A percentile compares a stretch with the other conserved stretches of the same genome.
Evolutionary conservation across 805 yeast genomes (phyloP).

Genomic region (Candida golubevii): DNA sequence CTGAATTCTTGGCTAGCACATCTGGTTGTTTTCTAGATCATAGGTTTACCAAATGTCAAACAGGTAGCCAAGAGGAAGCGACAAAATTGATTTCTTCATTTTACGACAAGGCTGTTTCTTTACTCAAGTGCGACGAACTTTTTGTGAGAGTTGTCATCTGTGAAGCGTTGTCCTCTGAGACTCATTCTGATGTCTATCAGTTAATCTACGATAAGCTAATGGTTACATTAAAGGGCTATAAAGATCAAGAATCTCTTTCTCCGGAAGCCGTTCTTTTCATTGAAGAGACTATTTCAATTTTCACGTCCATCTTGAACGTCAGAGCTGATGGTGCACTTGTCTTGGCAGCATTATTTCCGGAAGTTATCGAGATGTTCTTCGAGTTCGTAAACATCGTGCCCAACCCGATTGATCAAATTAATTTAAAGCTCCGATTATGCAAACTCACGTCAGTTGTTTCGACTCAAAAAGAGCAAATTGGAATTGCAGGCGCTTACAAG

Average conservation of each 20-base stretch:
- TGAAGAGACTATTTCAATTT: constrained; percentile 47
- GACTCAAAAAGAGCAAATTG: constrained; percentile 26
- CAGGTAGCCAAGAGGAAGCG: constrained; percentile 26
- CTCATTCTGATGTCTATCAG: constrained; percentile 55
- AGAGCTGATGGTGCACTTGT: constrained; percentile 34
- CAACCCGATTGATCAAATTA: constrained; percentile 25
- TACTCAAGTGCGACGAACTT: constrained; percentile 46
- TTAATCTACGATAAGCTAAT: constrained; percentile 44
- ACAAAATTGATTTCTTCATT: constrained; percentile 41
- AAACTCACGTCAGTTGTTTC: constrained; percentile 35
- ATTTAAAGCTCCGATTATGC: constrained; percentile 43
- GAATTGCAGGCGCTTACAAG: constrained; percentile 42
- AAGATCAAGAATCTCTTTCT: constrained; percentile 21
- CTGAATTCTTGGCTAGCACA: constrained; percentile 69
- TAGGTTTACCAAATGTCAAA: constrained; percentile 21
- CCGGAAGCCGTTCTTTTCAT: constrained; percentile 36
- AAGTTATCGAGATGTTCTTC: constrained; percentile 23
- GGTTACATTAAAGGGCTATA: constrained; percentile 31
- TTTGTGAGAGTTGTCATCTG: constrained; percentile 65
- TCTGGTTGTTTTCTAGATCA: constrained; percentile 55
- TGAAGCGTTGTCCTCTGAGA: constrained; percentile 64
- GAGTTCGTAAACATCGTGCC: constrained; percentile 28
- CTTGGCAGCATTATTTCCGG: constrained; percentile 29
- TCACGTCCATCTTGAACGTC: constrained; percentile 37
- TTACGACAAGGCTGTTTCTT: constrained; percentile 45